Conservation (phyloP, 2,329 filamentous ascomycete genomes). For the Pseudogymnoascus sp. region DNA sequence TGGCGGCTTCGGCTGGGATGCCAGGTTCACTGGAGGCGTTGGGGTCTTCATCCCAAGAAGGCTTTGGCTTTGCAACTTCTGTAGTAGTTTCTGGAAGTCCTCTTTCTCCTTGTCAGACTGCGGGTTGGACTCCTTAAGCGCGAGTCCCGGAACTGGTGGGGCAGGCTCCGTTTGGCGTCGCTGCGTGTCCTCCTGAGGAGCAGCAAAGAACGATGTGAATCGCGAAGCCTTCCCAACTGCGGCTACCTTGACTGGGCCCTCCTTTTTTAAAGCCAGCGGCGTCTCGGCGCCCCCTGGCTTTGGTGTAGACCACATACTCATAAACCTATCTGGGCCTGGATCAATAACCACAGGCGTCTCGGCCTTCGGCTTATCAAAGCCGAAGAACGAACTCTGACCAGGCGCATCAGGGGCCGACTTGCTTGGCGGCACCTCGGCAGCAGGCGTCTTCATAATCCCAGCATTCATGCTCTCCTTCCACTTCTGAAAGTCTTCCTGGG, state of each 20-base stretch:
- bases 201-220: conserved; percentile 75
- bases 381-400: conserved; percentile 33
- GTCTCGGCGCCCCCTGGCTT: conserved; percentile 32
- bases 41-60: conserved; percentile 31
- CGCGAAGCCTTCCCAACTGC: conserved; percentile 62
- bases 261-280: conserved; percentile 35
- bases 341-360: conserved; percentile 54
- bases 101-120: conserved; percentile 61
- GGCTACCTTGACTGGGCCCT: conserved; percentile 46
- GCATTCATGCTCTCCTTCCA: conserved; percentile 79
- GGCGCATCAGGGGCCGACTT: conserved; percentile 27
- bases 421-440: conserved; percentile 32
- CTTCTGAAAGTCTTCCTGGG: conserved; percentile 84
- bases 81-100: conserved; percentile 74
- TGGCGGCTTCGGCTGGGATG: conserved; percentile 24
- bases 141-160: conserved; percentile 33
- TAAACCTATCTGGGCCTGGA: conserved; percentile 69
- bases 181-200: conserved; percentile 44
- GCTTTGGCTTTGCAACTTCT: conserved; percentile 63
- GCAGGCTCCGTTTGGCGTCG: conserved; percentile 44
- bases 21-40: conserved; percentile 36
- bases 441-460: conserved; percentile 20
- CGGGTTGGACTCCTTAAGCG: conserved; percentile 21
- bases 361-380: conserved; percentile 44
- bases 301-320: conserved; percentile 48